Percentiles rank a stretch among this genome's conserved stretches.
These are phyloP conservation scores for Apiospora kogelbergensis DNA, from an alignment of 2,329 filamentous ascomycete genomes.

Conservation along the genomic window DNA sequence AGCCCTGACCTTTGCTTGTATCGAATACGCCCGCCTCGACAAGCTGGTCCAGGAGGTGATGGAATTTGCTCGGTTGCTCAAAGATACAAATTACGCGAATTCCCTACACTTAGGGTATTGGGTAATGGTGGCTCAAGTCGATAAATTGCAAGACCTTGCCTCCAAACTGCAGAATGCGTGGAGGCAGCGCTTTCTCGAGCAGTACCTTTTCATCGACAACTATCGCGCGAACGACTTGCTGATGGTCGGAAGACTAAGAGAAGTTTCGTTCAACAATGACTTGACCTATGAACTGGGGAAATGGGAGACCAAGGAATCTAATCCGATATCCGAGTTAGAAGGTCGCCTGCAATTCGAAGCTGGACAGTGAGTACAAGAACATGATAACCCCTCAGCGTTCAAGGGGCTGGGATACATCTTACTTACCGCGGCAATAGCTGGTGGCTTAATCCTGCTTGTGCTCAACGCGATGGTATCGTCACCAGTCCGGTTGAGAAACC, in stretches of 20 bases:
- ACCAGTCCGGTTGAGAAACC: slow-evolving; percentile 42
- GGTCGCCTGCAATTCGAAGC: slow-evolving; percentile 43
- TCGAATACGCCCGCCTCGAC: slow-evolving; percentile 35
- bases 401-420: slow-evolving; percentile 14
- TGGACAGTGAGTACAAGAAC: slow-evolving; percentile 49
- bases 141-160: slow-evolving; percentile 19
- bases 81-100: slow-evolving; percentile 27
- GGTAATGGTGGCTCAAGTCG: slow-evolving; percentile 36
- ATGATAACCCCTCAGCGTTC: background rate
- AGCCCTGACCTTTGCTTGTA: slow-evolving; percentile 38
- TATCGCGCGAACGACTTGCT: slow-evolving; percentile 33
- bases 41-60: slow-evolving; percentile 45
- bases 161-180: slow-evolving; percentile 39
- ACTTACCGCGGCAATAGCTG: slow-evolving; percentile 40
- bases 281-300: slow-evolving; percentile 30
- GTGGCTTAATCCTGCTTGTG: slow-evolving; percentile 59
- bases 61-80: slow-evolving; percentile 36
- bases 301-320: slow-evolving; percentile 36
- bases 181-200: slow-evolving; percentile 43
- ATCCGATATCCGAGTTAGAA: slow-evolving; percentile 40
- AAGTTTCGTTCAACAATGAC: slow-evolving; percentile 39
- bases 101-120: slow-evolving; percentile 31
- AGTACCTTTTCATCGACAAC: slow-evolving; percentile 47
- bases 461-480: slow-evolving; percentile 55
- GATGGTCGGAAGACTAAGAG: slow-evolving; percentile 38